Conservation (phyloP, 345 rosid genomes). For the Eucalyptus leucophloia region DNA sequence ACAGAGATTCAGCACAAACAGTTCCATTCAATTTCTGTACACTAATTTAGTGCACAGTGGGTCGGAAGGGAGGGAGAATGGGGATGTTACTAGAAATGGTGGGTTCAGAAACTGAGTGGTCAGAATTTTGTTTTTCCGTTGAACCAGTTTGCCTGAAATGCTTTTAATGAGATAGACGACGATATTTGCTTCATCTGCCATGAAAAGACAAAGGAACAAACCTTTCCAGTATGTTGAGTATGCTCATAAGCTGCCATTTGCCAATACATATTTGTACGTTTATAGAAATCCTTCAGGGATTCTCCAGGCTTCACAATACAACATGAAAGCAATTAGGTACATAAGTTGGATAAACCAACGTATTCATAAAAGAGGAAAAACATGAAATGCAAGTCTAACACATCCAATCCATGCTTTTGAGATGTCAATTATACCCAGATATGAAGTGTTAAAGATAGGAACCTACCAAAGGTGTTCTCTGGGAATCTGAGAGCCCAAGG, state of each 20-base stretch:
- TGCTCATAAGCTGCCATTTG: conserved; percentile 99
- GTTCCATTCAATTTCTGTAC: neutral
- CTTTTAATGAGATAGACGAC: neutral
- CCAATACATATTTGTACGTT: conserved; percentile 89
- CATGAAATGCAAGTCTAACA: neutral
- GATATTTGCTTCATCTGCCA: neutral
- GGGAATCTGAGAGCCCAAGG: conserved; percentile 93
- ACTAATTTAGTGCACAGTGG: neutral
- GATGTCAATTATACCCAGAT: neutral
- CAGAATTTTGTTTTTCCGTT: neutral
- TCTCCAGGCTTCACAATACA: conserved; percentile 74
- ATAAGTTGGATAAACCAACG: neutral
- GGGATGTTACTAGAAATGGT: neutral
- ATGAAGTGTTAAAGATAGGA: neutral
- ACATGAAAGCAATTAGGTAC: neutral
- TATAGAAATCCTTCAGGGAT: conserved; percentile 82
- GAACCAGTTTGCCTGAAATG: neutral
- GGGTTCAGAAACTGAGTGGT: neutral
- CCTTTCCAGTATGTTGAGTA: conserved; percentile 98
- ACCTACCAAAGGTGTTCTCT: conserved; percentile 82
- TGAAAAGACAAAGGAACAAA: conserved; percentile 3
- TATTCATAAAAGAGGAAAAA: neutral
- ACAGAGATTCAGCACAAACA: neutral
- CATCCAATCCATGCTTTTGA: neutral
- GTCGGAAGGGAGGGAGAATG: neutral